Evolutionary conservation across 2,329 filamentous ascomycete genomes (phyloP).

Genomic region (Pestalotiopsis sp.): DNA sequence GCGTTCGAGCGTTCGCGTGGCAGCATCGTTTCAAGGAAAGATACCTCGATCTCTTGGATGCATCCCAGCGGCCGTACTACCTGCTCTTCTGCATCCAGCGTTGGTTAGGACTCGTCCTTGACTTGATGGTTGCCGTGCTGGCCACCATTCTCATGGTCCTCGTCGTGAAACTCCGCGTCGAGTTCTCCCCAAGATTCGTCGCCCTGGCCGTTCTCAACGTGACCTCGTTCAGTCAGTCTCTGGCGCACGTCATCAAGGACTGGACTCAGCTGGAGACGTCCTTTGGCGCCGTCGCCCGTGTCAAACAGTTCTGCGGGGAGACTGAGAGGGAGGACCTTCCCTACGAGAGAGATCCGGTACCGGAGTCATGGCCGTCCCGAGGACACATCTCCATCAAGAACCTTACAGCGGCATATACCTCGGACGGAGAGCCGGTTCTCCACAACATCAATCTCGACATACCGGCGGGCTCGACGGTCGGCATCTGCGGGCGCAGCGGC

Average conservation of each 20-base stretch:
- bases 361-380: slow-evolving; percentile 6
- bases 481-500: slow-evolving; percentile 2
- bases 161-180: slow-evolving; percentile 18
- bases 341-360: not conserved
- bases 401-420: not conserved
- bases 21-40: not conserved
- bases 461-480: not conserved
- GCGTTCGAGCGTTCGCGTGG: slow-evolving; percentile 13
- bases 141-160: slow-evolving; percentile 11
- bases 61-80: slow-evolving; percentile 12
- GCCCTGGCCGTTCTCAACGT: slow-evolving; percentile 17
- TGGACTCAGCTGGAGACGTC: slow-evolving; percentile 15
- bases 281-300: slow-evolving; percentile 13
- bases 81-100: slow-evolving; percentile 11
- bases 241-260: slow-evolving; percentile 26
- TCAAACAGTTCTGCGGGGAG: slow-evolving; percentile 7
- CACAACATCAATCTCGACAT: slow-evolving; percentile 13
- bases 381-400: not conserved
- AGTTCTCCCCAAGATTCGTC: slow-evolving; percentile 19
- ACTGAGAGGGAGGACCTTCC: slow-evolving; percentile 1
- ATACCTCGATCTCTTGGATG: slow-evolving; percentile 7
- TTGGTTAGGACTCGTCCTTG: slow-evolving; percentile 13
- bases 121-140: slow-evolving; percentile 13
- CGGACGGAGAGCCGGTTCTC: slow-evolving; percentile 1
- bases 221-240: slow-evolving; percentile 10